Evolutionary conservation across 257 asterid genomes (phyloP).

Genomic region (Nicotiana obtusifolia): DNA sequence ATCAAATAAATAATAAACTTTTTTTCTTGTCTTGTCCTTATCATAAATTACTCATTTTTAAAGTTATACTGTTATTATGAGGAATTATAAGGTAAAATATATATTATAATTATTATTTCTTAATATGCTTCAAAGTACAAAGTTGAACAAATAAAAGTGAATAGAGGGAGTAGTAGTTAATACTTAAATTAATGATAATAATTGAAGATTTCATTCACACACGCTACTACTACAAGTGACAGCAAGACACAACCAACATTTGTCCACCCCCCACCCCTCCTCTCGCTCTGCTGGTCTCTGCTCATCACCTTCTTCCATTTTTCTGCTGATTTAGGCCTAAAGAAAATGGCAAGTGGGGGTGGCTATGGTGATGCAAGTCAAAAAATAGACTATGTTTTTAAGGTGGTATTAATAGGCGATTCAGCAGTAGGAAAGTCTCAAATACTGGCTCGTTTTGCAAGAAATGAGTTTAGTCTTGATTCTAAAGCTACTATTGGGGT

Average conservation of each 20-base stretch:
- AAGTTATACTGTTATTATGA: no score
- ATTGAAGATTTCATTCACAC: background rate
- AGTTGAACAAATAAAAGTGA: no score
- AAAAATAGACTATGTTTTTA: constrained; percentile 71
- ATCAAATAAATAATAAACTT: no score
- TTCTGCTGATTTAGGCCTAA: background rate
- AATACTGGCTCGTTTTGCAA: constrained; percentile 63
- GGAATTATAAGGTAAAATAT: no score
- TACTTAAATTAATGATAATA: background rate
- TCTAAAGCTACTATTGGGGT: constrained; percentile 83
- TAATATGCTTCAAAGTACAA: no score
- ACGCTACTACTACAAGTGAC: background rate
- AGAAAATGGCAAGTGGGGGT: constrained; percentile 29
- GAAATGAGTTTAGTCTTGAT: constrained; percentile 79
- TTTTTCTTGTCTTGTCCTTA: no score
- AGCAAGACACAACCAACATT: background rate
- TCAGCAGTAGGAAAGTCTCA: constrained; percentile 87
- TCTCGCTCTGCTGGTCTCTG: background rate
- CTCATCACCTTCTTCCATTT: background rate
- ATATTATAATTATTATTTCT: no score
- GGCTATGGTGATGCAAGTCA: constrained; percentile 53
- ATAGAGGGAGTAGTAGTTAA: no score
- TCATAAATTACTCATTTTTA: no score
- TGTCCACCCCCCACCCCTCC: background rate
- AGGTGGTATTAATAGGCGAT: constrained; percentile 77